Percentiles rank a stretch among this genome's conserved stretches.
Evolutionary conservation across 2,329 filamentous ascomycete genomes (phyloP).

Genomic region (Aureobasidium melanogenum): DNA sequence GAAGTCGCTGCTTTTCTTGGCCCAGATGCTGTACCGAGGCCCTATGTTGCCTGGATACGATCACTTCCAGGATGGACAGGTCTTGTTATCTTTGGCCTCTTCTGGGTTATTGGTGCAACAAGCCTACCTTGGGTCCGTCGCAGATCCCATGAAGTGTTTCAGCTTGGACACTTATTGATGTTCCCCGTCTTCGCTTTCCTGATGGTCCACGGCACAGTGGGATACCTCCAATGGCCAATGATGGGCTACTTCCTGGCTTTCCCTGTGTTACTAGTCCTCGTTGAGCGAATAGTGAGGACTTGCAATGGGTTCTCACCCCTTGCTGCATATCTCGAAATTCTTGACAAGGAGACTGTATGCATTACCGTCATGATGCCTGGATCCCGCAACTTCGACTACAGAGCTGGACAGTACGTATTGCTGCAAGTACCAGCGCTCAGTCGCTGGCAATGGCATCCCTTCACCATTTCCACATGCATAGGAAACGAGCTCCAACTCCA

Average conservation of each 20-base stretch:
- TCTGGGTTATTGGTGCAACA: slow-evolving; percentile 41
- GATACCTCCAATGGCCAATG: slow-evolving; percentile 46
- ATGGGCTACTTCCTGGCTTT: slow-evolving; percentile 49
- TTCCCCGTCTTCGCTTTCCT: slow-evolving; percentile 49
- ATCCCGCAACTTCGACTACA: slow-evolving; percentile 43
- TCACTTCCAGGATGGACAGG: slow-evolving; percentile 45
- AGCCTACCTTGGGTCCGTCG: slow-evolving; percentile 44
- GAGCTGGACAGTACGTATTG: slow-evolving; percentile 50
- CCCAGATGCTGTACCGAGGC: slow-evolving; percentile 33
- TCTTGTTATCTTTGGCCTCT: slow-evolving; percentile 39
- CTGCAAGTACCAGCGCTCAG: slow-evolving; percentile 46
- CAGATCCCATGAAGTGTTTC: slow-evolving; percentile 49
- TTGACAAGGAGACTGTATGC: slow-evolving; percentile 46
- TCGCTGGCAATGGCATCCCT: slow-evolving; percentile 51
- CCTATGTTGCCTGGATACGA: slow-evolving; percentile 40
- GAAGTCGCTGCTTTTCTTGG: slow-evolving; percentile 39
- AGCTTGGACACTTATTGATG: slow-evolving; percentile 49
- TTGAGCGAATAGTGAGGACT: slow-evolving; percentile 41
- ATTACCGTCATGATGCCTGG: slow-evolving; percentile 42
- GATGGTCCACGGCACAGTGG: slow-evolving; percentile 45
- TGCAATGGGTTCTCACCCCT: slow-evolving; percentile 41
- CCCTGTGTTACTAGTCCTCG: slow-evolving; percentile 42
- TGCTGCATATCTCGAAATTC: slow-evolving; percentile 38
- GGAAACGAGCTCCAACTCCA: slow-evolving; percentile 46
- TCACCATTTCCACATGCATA: slow-evolving; percentile 48